Base-by-base conservation (phyloP, 164 flowering plant genomes). In the Saururus chinensis region DNA sequence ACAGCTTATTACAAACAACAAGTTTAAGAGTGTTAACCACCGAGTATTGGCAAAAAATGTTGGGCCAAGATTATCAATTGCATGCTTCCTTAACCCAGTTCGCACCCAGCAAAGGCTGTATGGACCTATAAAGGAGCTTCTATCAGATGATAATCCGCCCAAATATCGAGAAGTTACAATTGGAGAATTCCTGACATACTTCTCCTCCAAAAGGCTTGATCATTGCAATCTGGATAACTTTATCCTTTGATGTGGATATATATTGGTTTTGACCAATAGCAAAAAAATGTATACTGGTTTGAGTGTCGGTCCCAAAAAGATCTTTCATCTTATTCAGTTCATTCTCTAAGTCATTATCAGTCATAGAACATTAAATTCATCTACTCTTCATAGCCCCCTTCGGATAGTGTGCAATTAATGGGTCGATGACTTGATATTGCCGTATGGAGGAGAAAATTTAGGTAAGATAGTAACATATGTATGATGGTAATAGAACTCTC, bases 41-140 rank as follows among this genome's bases (percentile, higher is more conserved):
- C 64, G 77, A 62, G 82, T 67, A 10, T 4, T 71, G 19, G 79
- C 73, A 4, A 82, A 60, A 23, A 51, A 16, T 0, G 42, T 7
- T 0, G 80, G 78, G 0, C 79, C 86, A 21, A 63, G 86, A 55
- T 40, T 73, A 9, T 77, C 83, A 8, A 74, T 74, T 14, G 82
- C 83, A 16, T 66, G 70, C 54, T 75, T 79, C 37, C 69, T 77
- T 67, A 30, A 51, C 3, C 59, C 68, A 19, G 17, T 8, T n/a
- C 40, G 23, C n/a, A 9, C 25, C 0, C 24, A 54, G 49, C 17
- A 61, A 0, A 75, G 22, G 66, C 9, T 65, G 3, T 77, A 67
- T 60, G 80, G 79, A 5, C 85, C 85, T 0, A 75, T 81, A 8
- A 68, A 77, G 61, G 81, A 81, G 45, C 55, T 79, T 62, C 3